Evolutionary conservation across 306 rosid genomes (phyloP), one percentile per base, ranked within the genome.

Genomic region (Heteromeles arbutifolia): DNA sequence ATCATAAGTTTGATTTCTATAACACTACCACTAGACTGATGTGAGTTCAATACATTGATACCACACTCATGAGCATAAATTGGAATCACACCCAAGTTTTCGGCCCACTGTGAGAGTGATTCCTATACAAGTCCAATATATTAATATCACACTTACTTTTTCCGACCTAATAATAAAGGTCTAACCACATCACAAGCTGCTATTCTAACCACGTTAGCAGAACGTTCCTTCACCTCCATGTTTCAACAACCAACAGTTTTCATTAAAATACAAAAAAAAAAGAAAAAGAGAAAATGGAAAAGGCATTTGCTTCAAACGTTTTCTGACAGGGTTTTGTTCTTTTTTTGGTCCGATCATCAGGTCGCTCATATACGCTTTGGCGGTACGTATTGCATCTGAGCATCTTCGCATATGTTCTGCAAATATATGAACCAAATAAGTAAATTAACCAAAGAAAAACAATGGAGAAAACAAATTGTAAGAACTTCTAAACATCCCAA

Each of bases 361-460:
- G 34, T 61, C 21, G 8, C 25, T 90, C 83, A 87, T 76, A 21
- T 65, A 41, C 88, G 93, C 83, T 85, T 91, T 56, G 97, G 97
- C 43, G 96, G 95, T 7, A 81, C 78, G 74, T 94, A 94, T 28
- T 83, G 97, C 90, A 91, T 90, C 19, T 84, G 90, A 82, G 85
- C 90, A 17, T 91, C 96, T 63, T 81, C 89, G 41, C 97, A 94
- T 77, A 91, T 45, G 74, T 79, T 81, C 98, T 91, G 91, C 86
- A 86, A 78, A 70, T 31, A 22, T 62, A 4, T 28, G n/a, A 53
- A 52, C 34, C 57, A 64, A 65, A 64, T 11, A 52, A 75, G 64
- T n/a, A 0, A 9, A 78, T 52, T 8, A 25, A 31, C 59, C 39
- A 9, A 5, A 39, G 9, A 3, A 18, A 22, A n/a, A 22, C 4